Evolutionary conservation across 2,329 filamentous ascomycete genomes (phyloP), one percentile per base, ranked within the genome.

Genomic region (Arthrobotrys iridis): DNA sequence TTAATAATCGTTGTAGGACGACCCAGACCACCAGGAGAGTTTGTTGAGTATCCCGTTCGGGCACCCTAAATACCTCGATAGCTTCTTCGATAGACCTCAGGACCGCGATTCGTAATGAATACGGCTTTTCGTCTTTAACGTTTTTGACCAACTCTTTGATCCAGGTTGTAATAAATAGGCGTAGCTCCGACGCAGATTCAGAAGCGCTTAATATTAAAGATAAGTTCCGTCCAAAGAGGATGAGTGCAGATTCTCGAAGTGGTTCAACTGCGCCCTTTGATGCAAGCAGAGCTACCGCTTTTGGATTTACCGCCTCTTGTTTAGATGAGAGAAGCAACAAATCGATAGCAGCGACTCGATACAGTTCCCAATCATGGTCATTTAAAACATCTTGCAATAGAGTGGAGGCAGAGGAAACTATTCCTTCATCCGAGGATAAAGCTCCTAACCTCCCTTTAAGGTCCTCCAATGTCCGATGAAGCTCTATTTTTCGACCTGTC

Each of bases 1-100:
- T 91, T 3, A 96, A 85, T 48, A 89, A 85, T 80, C 93, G 89
- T 81, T 95, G 93, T 0, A 94, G 83, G 2, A 89, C 84, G 3
- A 93, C 81, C 59, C 91, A 86, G 28, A 87, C 83, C 0, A 87
- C 83, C 0, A 92, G 81, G 33, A 88, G 83, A 11, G 30, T 33
- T 35, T 58, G 77, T 65, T 67, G 40, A 81, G 80, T 82, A 15
- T 72, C 60, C 60, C 78, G 70, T 77, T 77, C 81, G 74, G 66
- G 77, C 52, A 57, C 78, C 37, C 73, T 80, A 78, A 84, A 86
- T 80, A 88, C 87, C 11, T 85, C 86, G 37, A 24, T 20, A 2
- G 46, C 10, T 35, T 64, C 63, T n/a, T 75, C 57, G 80, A 91
- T 83, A 0, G 89, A 87, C 37, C 83, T 81, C 0, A 85, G 84